These are phyloP conservation scores for Ustilago sp. DNA, from an alignment of 1,284 basidiomycete genomes.

Conservation along the genomic window DNA sequence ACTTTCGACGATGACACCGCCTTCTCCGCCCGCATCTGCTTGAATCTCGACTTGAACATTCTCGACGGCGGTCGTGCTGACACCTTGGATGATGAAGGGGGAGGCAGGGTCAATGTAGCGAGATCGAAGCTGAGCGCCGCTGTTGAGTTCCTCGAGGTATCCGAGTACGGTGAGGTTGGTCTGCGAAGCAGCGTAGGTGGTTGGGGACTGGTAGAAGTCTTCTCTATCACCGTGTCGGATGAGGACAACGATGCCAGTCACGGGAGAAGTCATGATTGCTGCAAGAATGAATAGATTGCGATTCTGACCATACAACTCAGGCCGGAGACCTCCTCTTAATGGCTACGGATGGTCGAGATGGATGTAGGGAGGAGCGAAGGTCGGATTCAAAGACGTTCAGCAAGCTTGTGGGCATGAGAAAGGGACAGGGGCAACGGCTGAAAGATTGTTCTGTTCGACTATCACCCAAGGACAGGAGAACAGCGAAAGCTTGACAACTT, in stretches of 20 bases:
- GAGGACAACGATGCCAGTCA: slow-evolving; percentile 83
- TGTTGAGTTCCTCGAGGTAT: slow-evolving; percentile 77
- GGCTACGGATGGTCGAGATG: background rate
- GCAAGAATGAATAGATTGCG: background rate
- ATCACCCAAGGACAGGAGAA: slow-evolving; percentile 9
- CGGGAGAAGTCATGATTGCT: slow-evolving; percentile 32
- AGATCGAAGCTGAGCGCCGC: slow-evolving; percentile 78
- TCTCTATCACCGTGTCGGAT: slow-evolving; percentile 85
- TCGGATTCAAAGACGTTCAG: background rate
- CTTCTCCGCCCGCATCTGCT: slow-evolving; percentile 78
- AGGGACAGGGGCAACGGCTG: background rate
- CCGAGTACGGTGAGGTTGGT: slow-evolving; percentile 86
- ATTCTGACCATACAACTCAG: background rate
- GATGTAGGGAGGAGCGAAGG: background rate
- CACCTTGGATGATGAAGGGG: slow-evolving; percentile 74
- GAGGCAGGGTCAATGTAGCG: slow-evolving; percentile 78
- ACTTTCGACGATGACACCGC: slow-evolving; percentile 82
- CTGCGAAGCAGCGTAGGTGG: slow-evolving; percentile 76
- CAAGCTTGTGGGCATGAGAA: background rate
- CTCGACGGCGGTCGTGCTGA: slow-evolving; percentile 69
- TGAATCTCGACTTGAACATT: slow-evolving; percentile 46
- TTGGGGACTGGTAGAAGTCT: slow-evolving; percentile 66
- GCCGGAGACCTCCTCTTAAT: background rate
- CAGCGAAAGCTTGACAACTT: background rate
- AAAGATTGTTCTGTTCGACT: background rate